A percentile compares a stretch with the other conserved stretches of the same genome.
phyloP scores from a whole-genome alignment of 31 red algal genomes.

The Porphyra umbilicalis region DNA sequence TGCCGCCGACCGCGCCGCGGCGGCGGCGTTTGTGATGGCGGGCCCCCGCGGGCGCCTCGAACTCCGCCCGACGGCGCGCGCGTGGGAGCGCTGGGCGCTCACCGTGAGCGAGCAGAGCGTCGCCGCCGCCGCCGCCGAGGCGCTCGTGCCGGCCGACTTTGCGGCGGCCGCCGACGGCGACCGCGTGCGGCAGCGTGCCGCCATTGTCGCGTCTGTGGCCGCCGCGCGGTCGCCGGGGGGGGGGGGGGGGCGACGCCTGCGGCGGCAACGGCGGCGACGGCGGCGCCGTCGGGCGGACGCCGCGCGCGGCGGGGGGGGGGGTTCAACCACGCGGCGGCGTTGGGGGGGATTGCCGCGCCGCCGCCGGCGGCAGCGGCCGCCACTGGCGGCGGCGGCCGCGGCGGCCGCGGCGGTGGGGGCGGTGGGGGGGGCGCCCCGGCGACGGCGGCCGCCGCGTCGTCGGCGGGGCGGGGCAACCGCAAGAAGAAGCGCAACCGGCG shows the following conservation, averaged over 20 bases:
- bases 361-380: not conserved
- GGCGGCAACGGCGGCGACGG: no score
- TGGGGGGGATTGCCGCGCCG: not conserved
- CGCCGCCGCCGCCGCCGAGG: slow-evolving; percentile 7
- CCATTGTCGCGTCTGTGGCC: not conserved
- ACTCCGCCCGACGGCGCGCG: slow-evolving; percentile 11
- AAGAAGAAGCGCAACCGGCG: not conserved
- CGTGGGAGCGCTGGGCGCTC: slow-evolving; percentile 48
- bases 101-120: slow-evolving; percentile 49
- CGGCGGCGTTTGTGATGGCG: slow-evolving; percentile 28
- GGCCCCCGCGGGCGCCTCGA: slow-evolving; percentile 45
- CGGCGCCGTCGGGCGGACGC: not conserved
- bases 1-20: not conserved
- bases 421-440: not conserved
- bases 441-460: not conserved
- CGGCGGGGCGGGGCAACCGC: not conserved
- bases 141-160: not conserved
- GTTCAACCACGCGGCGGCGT: not conserved
- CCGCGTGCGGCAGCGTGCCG: not conserved
- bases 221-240: not conserved
- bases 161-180: not conserved
- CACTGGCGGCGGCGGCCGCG: not conserved
- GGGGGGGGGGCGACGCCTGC: not conserved
- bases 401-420: not conserved
- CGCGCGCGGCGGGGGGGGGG: not conserved